Evolutionary conservation across 768 basidiomycete species (phyloP), one percentile per base, ranked within the genome.

Genomic region (Leccinellum rugosiceps): DNA sequence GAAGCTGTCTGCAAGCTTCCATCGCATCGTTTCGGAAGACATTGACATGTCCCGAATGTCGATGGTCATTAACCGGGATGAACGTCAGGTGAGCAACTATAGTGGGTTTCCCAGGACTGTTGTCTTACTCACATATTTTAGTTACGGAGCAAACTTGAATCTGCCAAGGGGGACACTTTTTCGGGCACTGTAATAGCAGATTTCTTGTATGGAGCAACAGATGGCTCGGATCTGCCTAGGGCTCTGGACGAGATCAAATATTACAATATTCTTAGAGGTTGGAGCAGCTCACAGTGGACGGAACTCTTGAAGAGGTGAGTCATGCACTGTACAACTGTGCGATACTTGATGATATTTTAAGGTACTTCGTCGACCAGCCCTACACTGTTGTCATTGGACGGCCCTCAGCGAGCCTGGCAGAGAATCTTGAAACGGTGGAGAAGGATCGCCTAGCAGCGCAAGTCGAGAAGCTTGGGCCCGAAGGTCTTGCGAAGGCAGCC

Each of bases 41-140:
- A 78, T 98, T 50, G 92, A 98, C 71, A 94, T 98, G 88, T 79
- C 85, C 30, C 78, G 96, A 10, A 97, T 99, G 88, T 71, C 74
- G 15, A 87, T 91, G 83, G 79, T 97, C 17, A 84, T 99, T 47
- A 83, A 86, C 61, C 79, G 94, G 51, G 93, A 97, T 64, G 89
- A 92, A 73, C 86, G 94, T 55, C 93, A 94, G 79, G 87, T 90
- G 59, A 52, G 71, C 63, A 15, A 15, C 26, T 25, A 30, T 31
- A 2, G 34, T 5, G 17, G 8, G 9, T 51, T 38, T 26, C 3
- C 13, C 9, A 52, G 11, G 28, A 34, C 50, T 13, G 23, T 46
- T 10, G 32, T 26, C 41, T 51, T 56, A 4, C 52, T 50, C 7
- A 11, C 50, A 8, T 26, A n/a, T 56, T 43, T 17, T 59, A 94